These are phyloP conservation scores for Pestalotiopsis sp. DNA, from an alignment of 2,329 filamentous ascomycete genomes.

Conservation along the genomic window DNA sequence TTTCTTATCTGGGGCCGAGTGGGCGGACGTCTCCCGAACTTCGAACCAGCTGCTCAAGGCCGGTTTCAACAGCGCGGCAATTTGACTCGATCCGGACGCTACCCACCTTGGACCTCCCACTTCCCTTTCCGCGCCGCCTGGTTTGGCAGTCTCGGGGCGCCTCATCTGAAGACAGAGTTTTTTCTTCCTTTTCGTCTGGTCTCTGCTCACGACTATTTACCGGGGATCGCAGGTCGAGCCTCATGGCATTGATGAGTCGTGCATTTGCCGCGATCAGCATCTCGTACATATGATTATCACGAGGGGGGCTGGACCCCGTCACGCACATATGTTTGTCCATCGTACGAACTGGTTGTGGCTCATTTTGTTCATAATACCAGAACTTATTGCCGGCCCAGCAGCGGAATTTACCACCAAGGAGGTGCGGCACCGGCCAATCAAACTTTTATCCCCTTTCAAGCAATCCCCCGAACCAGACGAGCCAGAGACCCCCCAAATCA, in stretches of 20 bases:
- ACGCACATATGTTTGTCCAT: not conserved
- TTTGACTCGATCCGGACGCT: slow-evolving; percentile 8
- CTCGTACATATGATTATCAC: not conserved
- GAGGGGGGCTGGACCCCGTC: not conserved
- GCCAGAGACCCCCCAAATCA: not conserved
- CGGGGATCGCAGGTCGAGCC: slow-evolving; percentile 4
- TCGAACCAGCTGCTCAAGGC: not conserved
- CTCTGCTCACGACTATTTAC: not conserved
- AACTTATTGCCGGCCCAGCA: not conserved
- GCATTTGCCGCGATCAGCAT: not conserved
- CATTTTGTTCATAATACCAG: not conserved
- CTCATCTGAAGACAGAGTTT: not conserved
- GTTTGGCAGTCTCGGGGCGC: not conserved
- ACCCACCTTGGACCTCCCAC: not conserved
- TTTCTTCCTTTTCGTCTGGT: slow-evolving; percentile 8
- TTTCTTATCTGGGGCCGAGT: slow-evolving; percentile 10
- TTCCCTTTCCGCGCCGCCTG: not conserved
- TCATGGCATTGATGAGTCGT: not conserved
- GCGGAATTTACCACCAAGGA: not conserved
- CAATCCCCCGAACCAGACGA: not conserved
- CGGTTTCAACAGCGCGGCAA: slow-evolving; percentile 11
- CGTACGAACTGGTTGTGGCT: not conserved
- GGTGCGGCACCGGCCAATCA: slow-evolving; percentile 5
- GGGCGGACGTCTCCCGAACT: slow-evolving; percentile 4
- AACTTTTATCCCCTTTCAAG: slow-evolving; percentile 8